phyloP scores from a whole-genome alignment of 176 grass and related monocot species.

The Poa annua region DNA sequence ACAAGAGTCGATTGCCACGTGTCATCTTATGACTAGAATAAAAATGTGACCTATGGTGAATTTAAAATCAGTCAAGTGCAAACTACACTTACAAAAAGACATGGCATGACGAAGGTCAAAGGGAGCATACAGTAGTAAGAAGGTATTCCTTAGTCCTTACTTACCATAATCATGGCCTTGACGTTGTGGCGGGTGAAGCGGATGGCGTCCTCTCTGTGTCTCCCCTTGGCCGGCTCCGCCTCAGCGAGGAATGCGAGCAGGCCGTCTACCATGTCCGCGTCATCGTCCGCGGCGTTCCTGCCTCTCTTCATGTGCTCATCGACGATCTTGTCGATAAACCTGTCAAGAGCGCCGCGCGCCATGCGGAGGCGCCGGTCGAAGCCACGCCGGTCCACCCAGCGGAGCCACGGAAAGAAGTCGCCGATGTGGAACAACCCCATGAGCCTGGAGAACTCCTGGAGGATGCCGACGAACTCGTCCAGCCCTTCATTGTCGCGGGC shows the following conservation, averaged over 20 bases:
- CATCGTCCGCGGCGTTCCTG: constrained; percentile 47
- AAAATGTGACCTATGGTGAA: too few relatives aligned
- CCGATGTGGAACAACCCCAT: constrained; percentile 68
- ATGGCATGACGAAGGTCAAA: not conserved
- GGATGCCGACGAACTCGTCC: constrained; percentile 71
- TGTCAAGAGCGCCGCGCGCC: constrained; percentile 56
- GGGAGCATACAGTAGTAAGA: not conserved
- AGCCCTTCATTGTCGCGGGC: constrained; percentile 43
- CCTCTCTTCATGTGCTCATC: constrained; percentile 65
- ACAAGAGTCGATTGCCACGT: too few relatives aligned
- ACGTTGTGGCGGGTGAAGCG: constrained; percentile 69
- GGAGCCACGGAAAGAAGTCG: constrained; percentile 77
- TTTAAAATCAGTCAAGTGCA: too few relatives aligned
- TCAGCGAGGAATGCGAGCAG: constrained; percentile 73
- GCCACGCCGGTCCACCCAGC: constrained; percentile 64
- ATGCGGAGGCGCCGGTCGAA: constrained; percentile 58
- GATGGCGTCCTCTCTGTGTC: constrained; percentile 25
- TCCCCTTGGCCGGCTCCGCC: not conserved
- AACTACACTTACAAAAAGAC: not conserved
- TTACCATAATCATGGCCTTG: constrained; percentile 93
- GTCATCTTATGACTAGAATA: too few relatives aligned
- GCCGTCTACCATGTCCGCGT: constrained; percentile 84
- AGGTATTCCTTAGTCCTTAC: not conserved
- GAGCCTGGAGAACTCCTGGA: constrained; percentile 79
- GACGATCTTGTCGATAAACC: constrained; percentile 86